phyloP scores from a whole-genome alignment of 2,329 filamentous ascomycete genomes.

The Penicillium digitatum region DNA sequence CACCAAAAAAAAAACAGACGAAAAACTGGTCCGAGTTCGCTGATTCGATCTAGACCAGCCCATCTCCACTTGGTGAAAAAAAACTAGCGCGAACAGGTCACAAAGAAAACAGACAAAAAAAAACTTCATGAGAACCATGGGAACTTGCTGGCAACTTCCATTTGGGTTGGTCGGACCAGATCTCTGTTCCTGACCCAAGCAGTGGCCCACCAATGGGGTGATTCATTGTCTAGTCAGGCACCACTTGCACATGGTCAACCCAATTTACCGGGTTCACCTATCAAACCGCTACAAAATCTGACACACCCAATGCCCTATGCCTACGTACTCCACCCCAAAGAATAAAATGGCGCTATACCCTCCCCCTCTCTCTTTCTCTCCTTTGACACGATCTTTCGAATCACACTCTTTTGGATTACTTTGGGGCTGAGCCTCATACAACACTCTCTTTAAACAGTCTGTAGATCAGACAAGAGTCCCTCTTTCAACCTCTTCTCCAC shows the following conservation, averaged over 20 bases:
- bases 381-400: slow-evolving; percentile 5
- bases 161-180: slow-evolving; percentile 5
- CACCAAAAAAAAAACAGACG: not conserved
- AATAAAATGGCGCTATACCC: slow-evolving; percentile 8
- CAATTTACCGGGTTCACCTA: not conserved
- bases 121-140: not conserved
- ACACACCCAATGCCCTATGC: not conserved
- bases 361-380: not conserved
- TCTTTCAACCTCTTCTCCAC: not conserved
- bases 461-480: slow-evolving; percentile 9
- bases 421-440: slow-evolving; percentile 5
- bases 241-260: not conserved
- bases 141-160: not conserved
- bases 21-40: not conserved
- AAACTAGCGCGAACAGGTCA: slow-evolving; percentile 1
- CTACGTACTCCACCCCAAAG: slow-evolving; percentile 1
- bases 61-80: not conserved
- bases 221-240: not conserved
- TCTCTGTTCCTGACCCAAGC: not conserved
- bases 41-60: slow-evolving; percentile 8
- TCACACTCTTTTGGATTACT: slow-evolving; percentile 9
- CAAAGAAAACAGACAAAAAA: not conserved
- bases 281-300: not conserved
- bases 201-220: slow-evolving; percentile 1
- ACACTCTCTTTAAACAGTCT: slow-evolving; percentile 7